These are phyloP conservation scores for Lagenidium giganteum DNA, from an alignment of 352 stramenopile species.

Conservation along the genomic window DNA sequence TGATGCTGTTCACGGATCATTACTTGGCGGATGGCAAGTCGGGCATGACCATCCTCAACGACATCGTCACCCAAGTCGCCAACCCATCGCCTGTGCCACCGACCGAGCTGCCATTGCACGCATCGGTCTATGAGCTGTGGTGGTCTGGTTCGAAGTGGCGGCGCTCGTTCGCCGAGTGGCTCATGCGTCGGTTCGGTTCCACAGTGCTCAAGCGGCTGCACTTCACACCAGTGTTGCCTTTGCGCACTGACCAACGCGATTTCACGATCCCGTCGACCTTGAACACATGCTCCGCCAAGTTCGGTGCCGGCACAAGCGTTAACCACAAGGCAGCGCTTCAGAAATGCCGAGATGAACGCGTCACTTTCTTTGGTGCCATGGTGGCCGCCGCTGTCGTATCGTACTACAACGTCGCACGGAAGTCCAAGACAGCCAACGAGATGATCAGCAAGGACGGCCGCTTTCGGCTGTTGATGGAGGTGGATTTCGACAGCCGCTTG, in stretches of 20 bases:
- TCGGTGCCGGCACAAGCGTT: constrained; percentile 15
- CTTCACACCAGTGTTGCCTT: constrained; percentile 24
- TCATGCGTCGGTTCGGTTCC: constrained; percentile 17
- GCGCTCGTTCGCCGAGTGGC: constrained; percentile 12
- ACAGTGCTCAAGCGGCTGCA: constrained; percentile 11
- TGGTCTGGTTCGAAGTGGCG: too few species aligned
- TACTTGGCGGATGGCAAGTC: constrained; percentile 37
- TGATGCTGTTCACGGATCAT: constrained; percentile 48
- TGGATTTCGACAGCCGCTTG: constrained; percentile 18
- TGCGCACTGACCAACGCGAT: constrained; percentile 19
- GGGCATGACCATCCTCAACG: constrained; percentile 29
- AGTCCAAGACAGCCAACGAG: constrained; percentile 3
- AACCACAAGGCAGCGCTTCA: constrained; percentile 19
- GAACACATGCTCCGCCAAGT: constrained; percentile 23
- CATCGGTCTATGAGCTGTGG: constrained; percentile 34
- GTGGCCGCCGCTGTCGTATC: constrained; percentile 19
- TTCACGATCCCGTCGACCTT: constrained; percentile 20
- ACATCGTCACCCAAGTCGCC: constrained; percentile 14
- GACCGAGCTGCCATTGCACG: constrained; percentile 14
- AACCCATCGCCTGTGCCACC: constrained; percentile 3
- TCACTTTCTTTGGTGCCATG: constrained; percentile 30
- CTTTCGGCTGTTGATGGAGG: constrained; percentile 15
- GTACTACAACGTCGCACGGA: constrained; percentile 12
- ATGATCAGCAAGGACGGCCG: constrained; percentile 17
- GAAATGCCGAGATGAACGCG: constrained; percentile 20